Evolutionary conservation across 371 early-diverging fungal species (phyloP).

Genomic region (Syncephalis fuscata): DNA sequence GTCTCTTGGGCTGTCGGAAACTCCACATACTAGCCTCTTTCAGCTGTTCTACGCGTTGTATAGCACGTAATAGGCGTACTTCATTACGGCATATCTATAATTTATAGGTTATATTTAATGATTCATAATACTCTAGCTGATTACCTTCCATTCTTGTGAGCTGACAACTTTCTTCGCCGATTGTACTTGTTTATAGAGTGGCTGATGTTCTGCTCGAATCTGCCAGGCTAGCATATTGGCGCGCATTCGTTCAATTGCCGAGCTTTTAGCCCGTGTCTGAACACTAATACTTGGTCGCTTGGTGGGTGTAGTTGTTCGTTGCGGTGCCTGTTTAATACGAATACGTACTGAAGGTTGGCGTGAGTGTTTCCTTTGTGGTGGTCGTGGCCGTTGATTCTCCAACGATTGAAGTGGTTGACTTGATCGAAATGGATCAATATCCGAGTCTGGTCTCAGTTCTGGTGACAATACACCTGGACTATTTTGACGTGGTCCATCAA

Average conservation of each 20-base stretch:
- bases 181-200: constrained; percentile 46
- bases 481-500: constrained; percentile 11
- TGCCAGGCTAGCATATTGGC: constrained; percentile 58
- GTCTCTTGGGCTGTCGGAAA: constrained; percentile 58
- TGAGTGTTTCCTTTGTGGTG: constrained; percentile 5
- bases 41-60: constrained; percentile 60
- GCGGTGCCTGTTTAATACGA: constrained; percentile 9
- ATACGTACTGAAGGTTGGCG: neutral
- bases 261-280: constrained; percentile 9
- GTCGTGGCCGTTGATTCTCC: neutral
- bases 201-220: constrained; percentile 45
- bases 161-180: constrained; percentile 54
- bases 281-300: constrained; percentile 13
- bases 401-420: neutral
- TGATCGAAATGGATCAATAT: neutral
- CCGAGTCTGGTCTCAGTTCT: neutral
- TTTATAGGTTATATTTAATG: neutral
- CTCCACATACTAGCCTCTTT: constrained; percentile 67
- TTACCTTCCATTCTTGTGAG: constrained; percentile 70
- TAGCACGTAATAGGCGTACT: constrained; percentile 46
- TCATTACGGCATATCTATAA: constrained; percentile 66
- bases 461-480: constrained; percentile 10
- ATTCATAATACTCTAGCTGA: neutral
- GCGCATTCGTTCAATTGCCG: constrained; percentile 14
- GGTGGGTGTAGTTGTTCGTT: constrained; percentile 14